A percentile compares a stretch with the other conserved stretches of the same genome.
These are phyloP conservation scores for Thelephora terrestris DNA, from an alignment of 1,284 basidiomycete species.

Conservation along the genomic window DNA sequence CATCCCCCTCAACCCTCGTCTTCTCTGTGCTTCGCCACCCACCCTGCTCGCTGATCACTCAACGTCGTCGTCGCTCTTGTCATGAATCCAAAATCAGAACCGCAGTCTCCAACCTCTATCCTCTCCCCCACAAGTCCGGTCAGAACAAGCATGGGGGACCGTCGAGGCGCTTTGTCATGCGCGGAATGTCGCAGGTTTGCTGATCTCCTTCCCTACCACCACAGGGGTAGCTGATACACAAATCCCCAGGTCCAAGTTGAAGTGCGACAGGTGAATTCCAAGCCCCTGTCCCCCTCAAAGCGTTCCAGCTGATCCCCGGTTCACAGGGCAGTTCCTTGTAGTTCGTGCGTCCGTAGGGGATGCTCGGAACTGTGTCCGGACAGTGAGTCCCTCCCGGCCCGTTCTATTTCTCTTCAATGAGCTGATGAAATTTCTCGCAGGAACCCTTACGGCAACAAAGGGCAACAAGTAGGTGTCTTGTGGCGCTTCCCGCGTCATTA, in stretches of 20 bases:
- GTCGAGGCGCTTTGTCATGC: constrained; percentile 29
- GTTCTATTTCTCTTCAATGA: background rate
- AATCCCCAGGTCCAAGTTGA: constrained; percentile 37
- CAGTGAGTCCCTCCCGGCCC: constrained; percentile 20
- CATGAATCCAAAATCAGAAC: background rate
- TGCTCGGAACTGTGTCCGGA: constrained; percentile 44
- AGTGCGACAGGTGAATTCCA: constrained; percentile 36
- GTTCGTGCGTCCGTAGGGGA: constrained; percentile 42
- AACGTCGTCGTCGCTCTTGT: background rate
- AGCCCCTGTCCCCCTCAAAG: background rate
- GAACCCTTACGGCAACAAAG: constrained; percentile 40
- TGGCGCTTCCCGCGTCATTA: background rate
- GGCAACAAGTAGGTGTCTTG: constrained; percentile 36
- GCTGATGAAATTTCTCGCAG: constrained; percentile 16
- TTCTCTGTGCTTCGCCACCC: background rate
- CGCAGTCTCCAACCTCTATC: background rate
- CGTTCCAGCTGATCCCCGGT: constrained; percentile 1
- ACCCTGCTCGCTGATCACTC: background rate
- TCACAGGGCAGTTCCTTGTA: constrained; percentile 37
- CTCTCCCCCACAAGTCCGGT: background rate
- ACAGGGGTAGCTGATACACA: constrained; percentile 1
- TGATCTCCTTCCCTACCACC: constrained; percentile 1
- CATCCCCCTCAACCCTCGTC: background rate
- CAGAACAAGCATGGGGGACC: constrained; percentile 6
- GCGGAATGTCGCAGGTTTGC: constrained; percentile 41